These are phyloP conservation scores for Leccinum insolens DNA, from an alignment of 1,284 basidiomycete genomes.

Conservation along the genomic window DNA sequence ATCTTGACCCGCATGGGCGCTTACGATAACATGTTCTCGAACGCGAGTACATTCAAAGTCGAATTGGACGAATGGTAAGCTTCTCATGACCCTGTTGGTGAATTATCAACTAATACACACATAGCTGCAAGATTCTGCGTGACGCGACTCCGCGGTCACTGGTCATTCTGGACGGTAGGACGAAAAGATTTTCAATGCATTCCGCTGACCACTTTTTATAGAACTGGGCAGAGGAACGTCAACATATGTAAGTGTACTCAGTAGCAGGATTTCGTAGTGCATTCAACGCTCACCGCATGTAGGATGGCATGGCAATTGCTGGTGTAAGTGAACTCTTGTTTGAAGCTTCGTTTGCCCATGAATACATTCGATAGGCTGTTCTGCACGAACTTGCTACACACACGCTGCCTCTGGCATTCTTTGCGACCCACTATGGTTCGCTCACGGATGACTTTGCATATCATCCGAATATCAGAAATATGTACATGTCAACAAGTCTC, in stretches of 20 bases:
- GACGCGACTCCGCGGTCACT: constrained; percentile 91
- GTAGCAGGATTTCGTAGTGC: constrained; percentile 20
- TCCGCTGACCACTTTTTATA: constrained; percentile 34
- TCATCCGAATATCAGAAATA: constrained; percentile 90
- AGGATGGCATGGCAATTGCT: constrained; percentile 97
- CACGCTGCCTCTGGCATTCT: constrained; percentile 83
- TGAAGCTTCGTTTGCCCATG: constrained; percentile 10
- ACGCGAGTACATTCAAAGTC: constrained; percentile 94
- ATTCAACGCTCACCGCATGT: constrained; percentile 19
- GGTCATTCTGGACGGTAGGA: constrained; percentile 91
- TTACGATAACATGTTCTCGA: constrained; percentile 96
- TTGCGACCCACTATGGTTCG: constrained; percentile 88
- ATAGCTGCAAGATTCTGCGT: constrained; percentile 86
- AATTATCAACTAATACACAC: neutral
- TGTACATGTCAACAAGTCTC: constrained; percentile 93
- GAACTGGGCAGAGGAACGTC: constrained; percentile 90
- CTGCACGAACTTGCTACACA: constrained; percentile 91
- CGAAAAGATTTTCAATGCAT: neutral
- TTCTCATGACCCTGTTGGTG: neutral
- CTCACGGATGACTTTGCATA: constrained; percentile 87
- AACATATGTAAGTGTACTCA: constrained; percentile 63
- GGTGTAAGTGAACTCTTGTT: constrained; percentile 52
- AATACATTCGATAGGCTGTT: constrained; percentile 62
- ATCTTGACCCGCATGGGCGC: constrained; percentile 99
- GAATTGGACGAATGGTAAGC: constrained; percentile 91